Evolutionary conservation across 257 asterid genomes (phyloP), one percentile per base, ranked within the genome.

Genomic region (Anisodus acutangulus): DNA sequence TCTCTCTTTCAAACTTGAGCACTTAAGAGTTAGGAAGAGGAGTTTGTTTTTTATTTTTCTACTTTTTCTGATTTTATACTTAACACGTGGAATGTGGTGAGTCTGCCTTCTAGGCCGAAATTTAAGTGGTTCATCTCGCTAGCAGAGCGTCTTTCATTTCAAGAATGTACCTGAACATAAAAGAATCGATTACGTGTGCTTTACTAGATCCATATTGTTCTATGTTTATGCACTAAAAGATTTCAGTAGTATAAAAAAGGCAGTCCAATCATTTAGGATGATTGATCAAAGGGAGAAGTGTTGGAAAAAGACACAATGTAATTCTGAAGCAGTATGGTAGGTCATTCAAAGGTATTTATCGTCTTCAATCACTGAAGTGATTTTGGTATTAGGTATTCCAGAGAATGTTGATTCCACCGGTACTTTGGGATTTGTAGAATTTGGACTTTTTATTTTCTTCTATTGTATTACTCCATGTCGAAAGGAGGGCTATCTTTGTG

Each of bases 181-280:
- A 63, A 26, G 69, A 63, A 63, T 63, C 16, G 7, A 9, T 9
- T 22, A 63, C 35, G 3, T 22, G 39, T 22, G 41, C 69, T 63
- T 22, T 22, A 62, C 69, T 63, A 22, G 41, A 22, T 63, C 41
- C 69, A 63, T 63, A 10, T 22, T 22, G 41, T 15, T 63, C 41
- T 22, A 9, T 63, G 69, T 63, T 63, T 22, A 63, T 64, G 71
- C 71, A 26, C 19, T 64, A 64, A 64, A 64, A 64, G 71, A 64
- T 64, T 64, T 64, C 43, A 4, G 43, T 64, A 31, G 71, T 26
- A 64, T 64, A 26, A 26, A 63, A 26, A 64, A 10, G 43, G 43
- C 16, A 64, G 71, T 12, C 70, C 4, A 62, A 62, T 22, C 6
- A 2, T 26, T 64, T 26, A 64, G 43, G 70, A 26, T 64, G 71